Base-by-base conservation (phyloP, 176 grass and related monocot genomes). In the Lolium rigidum region DNA sequence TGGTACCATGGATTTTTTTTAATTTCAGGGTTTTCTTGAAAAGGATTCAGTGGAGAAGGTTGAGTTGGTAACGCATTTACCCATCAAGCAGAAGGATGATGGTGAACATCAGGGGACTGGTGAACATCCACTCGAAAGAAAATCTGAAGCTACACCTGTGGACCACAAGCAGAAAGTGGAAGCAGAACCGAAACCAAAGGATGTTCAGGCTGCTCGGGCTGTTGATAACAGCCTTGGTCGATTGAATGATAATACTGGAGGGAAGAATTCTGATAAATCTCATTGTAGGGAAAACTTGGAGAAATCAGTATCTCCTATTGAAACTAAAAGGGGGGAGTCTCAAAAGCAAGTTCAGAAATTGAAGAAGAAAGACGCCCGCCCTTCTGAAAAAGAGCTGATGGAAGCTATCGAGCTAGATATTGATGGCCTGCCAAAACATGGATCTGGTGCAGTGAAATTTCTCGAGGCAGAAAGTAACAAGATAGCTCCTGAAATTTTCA, bases 391-490 rank as follows among this genome's bases (percentile, higher is more conserved):
- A 56, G 81, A 76, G 31, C 58, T 88, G 60, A 77, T 90, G 82
- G 88, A 84, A 71, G 85, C 79, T 74, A 88, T 90, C 7, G 75
- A 90, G 84, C 80, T 91, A 78, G 90, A 91, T 56, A 86, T 88
- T 17, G 62, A 87, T 78, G 88, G 92, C 54, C 39, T 88, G 39
- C 91, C 89, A 14, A 98, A 92, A 84, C 76, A 80, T 54, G 59
- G 64, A 77, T 37, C 84, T 52, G 43, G 61, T 80, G 80, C 68
- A 70, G 59, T 79, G 18, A 91, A 88, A 80, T 76, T 78, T 87
- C 71, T 62, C 49, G 59, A 86, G 73, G 13, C 44, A 26, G 86
- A 86, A 81, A 51, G 61, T 63, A 90, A 59, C 54, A 88, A 39
- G 49, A n/a, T n/a, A n/a, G n/a, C n/a, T n/a, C n/a, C n/a, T n/a